Evolutionary conservation across 1,139 yeast species (phyloP).

Genomic region (Wickerhamiella infanticola): DNA sequence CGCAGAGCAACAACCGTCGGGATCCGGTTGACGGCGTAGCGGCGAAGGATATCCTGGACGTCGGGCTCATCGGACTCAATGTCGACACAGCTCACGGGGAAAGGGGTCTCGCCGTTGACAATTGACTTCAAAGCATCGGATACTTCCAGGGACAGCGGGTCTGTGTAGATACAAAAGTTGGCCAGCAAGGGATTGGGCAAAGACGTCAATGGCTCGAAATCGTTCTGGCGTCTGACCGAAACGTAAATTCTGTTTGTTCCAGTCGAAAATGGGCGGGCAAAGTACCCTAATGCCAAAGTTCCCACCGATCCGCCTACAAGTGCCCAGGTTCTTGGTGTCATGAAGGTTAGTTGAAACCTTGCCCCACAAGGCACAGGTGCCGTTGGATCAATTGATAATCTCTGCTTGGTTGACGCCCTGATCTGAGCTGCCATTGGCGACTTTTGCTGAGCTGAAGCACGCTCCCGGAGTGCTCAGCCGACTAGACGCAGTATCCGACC

Average conservation of each 20-base stretch:
- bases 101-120: conserved; percentile 33
- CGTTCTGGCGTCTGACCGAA: conserved; percentile 35
- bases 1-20: conserved; percentile 55
- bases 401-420: too few relatives aligned
- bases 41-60: conserved; percentile 40
- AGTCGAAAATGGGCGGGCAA: conserved; percentile 9
- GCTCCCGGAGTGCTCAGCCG: too few relatives aligned
- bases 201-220: conserved; percentile 41
- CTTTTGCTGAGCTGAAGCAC: too few relatives aligned
- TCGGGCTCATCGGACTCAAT: conserved; percentile 53
- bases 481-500: too few relatives aligned
- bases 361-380: too few relatives aligned
- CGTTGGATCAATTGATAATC: too few relatives aligned
- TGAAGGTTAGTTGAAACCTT: not conserved
- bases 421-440: too few relatives aligned
- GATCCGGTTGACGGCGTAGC: conserved; percentile 42
- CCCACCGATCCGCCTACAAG: conserved; percentile 9
- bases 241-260: conserved; percentile 26
- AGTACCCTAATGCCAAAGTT: conserved; percentile 6
- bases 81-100: conserved; percentile 47
- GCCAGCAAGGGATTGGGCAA: conserved; percentile 43
- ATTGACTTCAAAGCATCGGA: conserved; percentile 47
- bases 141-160: conserved; percentile 42
- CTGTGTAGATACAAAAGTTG: conserved; percentile 60
- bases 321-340: conserved; percentile 10